Percentiles rank a stretch among this genome's conserved stretches.
Conservation (phyloP, 495 filamentous ascomycete species). For the Neohortaea acidophila region DNA sequence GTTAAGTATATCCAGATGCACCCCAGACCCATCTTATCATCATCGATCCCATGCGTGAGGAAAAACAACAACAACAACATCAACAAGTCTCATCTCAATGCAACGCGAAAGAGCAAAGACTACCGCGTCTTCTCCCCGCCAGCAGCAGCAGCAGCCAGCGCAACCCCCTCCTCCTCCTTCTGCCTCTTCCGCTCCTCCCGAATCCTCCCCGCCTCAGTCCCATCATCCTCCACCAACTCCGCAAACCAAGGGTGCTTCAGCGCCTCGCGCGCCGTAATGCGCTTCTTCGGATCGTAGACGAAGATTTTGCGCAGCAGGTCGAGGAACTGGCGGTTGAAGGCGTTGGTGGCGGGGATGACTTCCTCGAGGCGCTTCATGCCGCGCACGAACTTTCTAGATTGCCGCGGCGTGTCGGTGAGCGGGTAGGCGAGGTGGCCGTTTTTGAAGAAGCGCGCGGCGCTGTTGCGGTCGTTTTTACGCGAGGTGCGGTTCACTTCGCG, state of each 20-base stretch:
- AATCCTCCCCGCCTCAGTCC: conserved; percentile 79
- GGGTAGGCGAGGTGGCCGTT: conserved; percentile 63
- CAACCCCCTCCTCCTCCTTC: conserved; percentile 1
- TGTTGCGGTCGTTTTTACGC: conserved; percentile 51
- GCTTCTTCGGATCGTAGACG: conserved; percentile 77
- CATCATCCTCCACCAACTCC: conserved; percentile 70
- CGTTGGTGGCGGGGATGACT: conserved; percentile 64
- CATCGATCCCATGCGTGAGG: background rate
- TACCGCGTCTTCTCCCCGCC: background rate
- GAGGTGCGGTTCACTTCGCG: conserved; percentile 50
- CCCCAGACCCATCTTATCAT: too few relatives aligned
- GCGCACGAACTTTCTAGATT: conserved; percentile 81
- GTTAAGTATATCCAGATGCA: too few relatives aligned
- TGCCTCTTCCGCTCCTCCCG: conserved; percentile 31
- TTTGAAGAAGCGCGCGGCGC: conserved; percentile 71
- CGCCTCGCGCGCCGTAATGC: conserved; percentile 84
- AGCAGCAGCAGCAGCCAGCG: too few relatives aligned
- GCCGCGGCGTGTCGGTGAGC: conserved; percentile 68
- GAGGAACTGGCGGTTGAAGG: conserved; percentile 72
- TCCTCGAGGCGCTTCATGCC: conserved; percentile 92
- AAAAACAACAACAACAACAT: background rate
- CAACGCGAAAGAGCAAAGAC: background rate
- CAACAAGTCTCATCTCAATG: too few relatives aligned
- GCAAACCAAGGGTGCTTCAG: conserved; percentile 91
- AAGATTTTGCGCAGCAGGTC: conserved; percentile 84